These are phyloP conservation scores for Stephanodiscus minutulus DNA, from an alignment of 108 stramenopile species.

Conservation along the genomic window DNA sequence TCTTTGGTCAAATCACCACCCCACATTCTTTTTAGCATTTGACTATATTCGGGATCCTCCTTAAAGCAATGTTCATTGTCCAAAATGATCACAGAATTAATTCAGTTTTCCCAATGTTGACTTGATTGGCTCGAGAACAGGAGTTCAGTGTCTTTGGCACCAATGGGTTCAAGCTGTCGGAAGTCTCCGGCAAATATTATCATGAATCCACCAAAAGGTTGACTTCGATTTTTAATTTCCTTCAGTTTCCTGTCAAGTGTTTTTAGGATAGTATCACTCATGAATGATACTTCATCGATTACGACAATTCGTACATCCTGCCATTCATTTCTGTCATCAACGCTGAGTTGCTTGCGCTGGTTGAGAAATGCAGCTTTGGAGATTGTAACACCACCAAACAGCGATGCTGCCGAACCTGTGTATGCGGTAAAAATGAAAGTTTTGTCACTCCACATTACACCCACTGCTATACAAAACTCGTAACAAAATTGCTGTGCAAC, in stretches of 20 bases:
- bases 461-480: constrained; percentile 8
- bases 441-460: no score
- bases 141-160: constrained; percentile 4
- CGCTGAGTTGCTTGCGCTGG: neutral
- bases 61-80: constrained; percentile 25
- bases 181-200: constrained; percentile 8
- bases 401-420: constrained; percentile 10
- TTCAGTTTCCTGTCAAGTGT: constrained; percentile 3
- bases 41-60: constrained; percentile 25
- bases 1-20: no score
- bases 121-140: no score
- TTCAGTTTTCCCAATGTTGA: no score
- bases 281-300: constrained; percentile 26
- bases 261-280: neutral
- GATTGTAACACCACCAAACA: constrained; percentile 11
- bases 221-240: neutral
- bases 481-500: constrained; percentile 12
- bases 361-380: constrained; percentile 4
- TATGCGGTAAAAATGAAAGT: constrained; percentile 9
- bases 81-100: constrained; percentile 18
- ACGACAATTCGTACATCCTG: constrained; percentile 14
- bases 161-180: constrained; percentile 9
- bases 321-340: constrained; percentile 1
- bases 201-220: neutral
- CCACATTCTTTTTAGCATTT: constrained; percentile 24